Evolutionary conservation across 2,329 filamentous ascomycete genomes (phyloP), one percentile per base, ranked within the genome.

Genomic region (Fusarium tjaetaba): DNA sequence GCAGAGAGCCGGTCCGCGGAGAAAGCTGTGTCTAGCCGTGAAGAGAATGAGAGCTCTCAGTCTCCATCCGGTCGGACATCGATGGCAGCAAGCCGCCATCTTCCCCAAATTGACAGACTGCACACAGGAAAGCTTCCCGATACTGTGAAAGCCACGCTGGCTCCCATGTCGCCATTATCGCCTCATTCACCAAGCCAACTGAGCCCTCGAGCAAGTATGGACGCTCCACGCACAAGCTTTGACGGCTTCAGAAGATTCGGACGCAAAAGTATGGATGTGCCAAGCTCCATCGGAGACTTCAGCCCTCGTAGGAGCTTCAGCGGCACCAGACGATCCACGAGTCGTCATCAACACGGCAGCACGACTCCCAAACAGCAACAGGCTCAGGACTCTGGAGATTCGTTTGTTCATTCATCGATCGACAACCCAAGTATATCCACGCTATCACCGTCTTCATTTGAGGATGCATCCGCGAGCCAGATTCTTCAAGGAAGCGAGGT

Each of bases 391-490:
- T 41, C 86, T 87, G 71, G 90, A 2, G 94, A 94, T 69, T 97
- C 94, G 5, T 94, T 92, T 69, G 88, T 91, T 10, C 92, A 93
- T 76, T 94, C 92, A 2, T 84, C 69, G 87, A 92, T 78, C 88
- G 94, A 94, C 59, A 93, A 92, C 49, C 92, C 91, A 1, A 94
- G 91, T 78, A 82, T 93, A 63, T 95, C 93, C 2, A 94, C 91
- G 6, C 85, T 92, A 38, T 86, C 92, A 4, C 86, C 91, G 8
- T 93, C 93, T 7, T 91, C 90, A 2, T 89, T 88, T 61, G 93
- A 95, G 46, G 94, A 95, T 65, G 91, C 92, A 53, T 97, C 95
- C 7, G 96, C 94, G 6, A 98, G 96, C 80, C 95, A 97, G 81
- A 98, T 98, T 42, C 84, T 99, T 14, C 89, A 90, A 60, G 91